Conservation (phyloP, 768 basidiomycete species). For the Xerocomellus chrysenteron region DNA sequence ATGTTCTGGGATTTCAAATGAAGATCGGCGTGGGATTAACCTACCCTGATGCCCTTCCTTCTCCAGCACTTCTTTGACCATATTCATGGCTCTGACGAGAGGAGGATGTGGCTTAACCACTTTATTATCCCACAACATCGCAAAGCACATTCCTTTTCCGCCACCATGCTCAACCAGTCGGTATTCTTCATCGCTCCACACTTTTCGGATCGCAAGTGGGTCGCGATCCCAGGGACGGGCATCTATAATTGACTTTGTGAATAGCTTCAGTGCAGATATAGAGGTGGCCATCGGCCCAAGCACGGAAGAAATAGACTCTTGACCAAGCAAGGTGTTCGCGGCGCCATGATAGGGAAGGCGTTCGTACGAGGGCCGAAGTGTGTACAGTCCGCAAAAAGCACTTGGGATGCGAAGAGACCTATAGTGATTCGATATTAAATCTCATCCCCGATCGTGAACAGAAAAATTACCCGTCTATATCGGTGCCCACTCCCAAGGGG, state of each 20-base stretch:
- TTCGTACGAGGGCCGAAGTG: constrained; percentile 67
- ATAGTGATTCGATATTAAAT: not conserved
- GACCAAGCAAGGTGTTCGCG: constrained; percentile 66
- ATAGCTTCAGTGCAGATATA: constrained; percentile 63
- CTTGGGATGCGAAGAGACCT: constrained; percentile 77
- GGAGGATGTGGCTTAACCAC: constrained; percentile 64
- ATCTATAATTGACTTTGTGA: constrained; percentile 37
- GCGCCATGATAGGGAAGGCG: constrained; percentile 71
- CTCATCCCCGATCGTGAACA: not conserved
- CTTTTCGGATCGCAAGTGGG: constrained; percentile 54
- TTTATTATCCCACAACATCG: constrained; percentile 68
- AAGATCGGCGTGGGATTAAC: not conserved
- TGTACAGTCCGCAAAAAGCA: constrained; percentile 69
- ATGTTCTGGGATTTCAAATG: constrained; percentile 5
- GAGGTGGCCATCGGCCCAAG: constrained; percentile 70
- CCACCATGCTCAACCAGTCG: constrained; percentile 56
- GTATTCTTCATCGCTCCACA: constrained; percentile 63
- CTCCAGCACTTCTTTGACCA: constrained; percentile 55
- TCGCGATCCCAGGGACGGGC: constrained; percentile 65
- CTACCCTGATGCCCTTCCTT: constrained; percentile 68
- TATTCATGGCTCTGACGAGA: constrained; percentile 56
- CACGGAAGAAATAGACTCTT: constrained; percentile 71
- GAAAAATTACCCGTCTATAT: constrained; percentile 65
- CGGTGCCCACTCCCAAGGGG: constrained; percentile 71
- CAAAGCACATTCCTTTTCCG: constrained; percentile 53